Percentiles rank a stretch among this genome's conserved stretches.
phyloP scores from a whole-genome alignment of 2,329 filamentous ascomycete species.

The Anisogramma anomala region DNA sequence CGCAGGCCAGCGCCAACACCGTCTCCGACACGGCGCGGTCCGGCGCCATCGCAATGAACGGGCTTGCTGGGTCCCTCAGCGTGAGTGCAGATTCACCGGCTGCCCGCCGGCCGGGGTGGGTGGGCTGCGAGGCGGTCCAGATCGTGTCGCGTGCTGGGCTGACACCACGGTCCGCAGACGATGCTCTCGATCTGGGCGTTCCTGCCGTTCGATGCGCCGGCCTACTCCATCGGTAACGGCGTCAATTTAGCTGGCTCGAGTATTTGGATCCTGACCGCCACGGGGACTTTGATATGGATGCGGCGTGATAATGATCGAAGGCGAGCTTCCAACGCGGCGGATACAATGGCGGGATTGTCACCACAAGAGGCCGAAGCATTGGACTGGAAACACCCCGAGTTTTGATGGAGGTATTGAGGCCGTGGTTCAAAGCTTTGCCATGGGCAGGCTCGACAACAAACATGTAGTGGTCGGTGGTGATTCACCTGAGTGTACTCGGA shows the following conservation, averaged over 20 bases:
- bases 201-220: constrained; percentile 48
- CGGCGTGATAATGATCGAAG: constrained; percentile 47
- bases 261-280: constrained; percentile 40
- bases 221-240: constrained; percentile 60
- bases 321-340: constrained; percentile 41
- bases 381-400: constrained; percentile 58
- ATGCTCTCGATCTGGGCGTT: constrained; percentile 52
- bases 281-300: constrained; percentile 48
- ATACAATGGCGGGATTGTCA: constrained; percentile 44
- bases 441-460: no score
- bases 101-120: no score
- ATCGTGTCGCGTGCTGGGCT: neutral
- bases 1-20: constrained; percentile 56
- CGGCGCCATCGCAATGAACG: constrained; percentile 19
- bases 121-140: no score
- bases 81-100: neutral
- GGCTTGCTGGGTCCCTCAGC: neutral
- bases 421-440: neutral
- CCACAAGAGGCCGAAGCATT: constrained; percentile 44
- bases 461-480: no score
- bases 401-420: constrained; percentile 39
- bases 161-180: constrained; percentile 10
- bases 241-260: constrained; percentile 53
- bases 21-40: constrained; percentile 56
- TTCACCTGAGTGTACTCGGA: no score